Evolutionary conservation across 108 stramenopile species (phyloP), one percentile per base, ranked within the genome.

Genomic region (Seminavis robusta): DNA sequence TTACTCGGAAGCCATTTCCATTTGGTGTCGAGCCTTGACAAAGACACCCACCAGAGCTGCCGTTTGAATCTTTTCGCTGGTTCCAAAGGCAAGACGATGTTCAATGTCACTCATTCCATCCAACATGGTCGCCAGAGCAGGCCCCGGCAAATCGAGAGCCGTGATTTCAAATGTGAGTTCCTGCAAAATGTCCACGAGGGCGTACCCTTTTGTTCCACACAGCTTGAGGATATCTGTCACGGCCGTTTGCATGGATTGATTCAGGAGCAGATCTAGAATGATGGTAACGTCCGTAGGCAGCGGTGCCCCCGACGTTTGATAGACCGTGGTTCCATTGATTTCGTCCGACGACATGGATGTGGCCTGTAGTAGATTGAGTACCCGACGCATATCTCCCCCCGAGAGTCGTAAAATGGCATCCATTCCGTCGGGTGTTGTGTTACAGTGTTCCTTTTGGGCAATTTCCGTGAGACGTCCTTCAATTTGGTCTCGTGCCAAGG

Each of bases 381-480:
- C 94, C n/a, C 94, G 74, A 54, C 94, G 76, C 94, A 94, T 90
- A 67, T 94, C 94, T 4, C 94, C 94, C 41, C 86, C 84, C 59
- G 72, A 67, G 37, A 94, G 63, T 49, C 63, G 54, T 52, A 94
- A 61, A 51, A 94, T 86, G 29, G 88, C 88, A 52, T 81, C 52
- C 19, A 84, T 57, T 27, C 89, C 88, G 69, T 87, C 81, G 44
- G 73, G 57, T 1, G 86, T 83, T 39, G 69, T 47, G 36, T 70
- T 65, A 16, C 76, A 69, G 39, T 76, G 59, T 56, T 92, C 94
- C 33, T 41, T 59, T 19, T 73, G 70, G 4, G 88, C 84, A 23
- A 97, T 80, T 40, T 84, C 71, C 56, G 77, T 47, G 27, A 97
- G 59, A 16, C 96, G 77, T 32, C 76, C 69, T 3, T 69, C 70